Base-by-base conservation (phyloP, 768 basidiomycete species). In the Peribolospora baueri region DNA sequence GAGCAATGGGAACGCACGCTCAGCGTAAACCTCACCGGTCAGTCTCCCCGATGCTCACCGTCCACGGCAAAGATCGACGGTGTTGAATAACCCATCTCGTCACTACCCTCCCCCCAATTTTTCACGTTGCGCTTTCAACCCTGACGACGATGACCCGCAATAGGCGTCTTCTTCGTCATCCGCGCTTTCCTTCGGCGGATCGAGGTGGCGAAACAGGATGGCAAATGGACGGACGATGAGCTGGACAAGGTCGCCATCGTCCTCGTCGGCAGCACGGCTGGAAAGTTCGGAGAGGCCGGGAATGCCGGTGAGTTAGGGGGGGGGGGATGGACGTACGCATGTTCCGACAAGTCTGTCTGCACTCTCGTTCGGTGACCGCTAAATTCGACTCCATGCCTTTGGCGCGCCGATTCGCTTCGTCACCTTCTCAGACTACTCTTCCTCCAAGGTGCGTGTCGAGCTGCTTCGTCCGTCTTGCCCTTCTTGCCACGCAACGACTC, bases 261-360 rank as follows among this genome's bases (percentile, higher is more conserved):
- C 3, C 65, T 83, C 45, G 73, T 83, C 51, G 82, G 82, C 8
- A 79, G 79, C 58, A 77, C 76, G 0, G 74, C 81, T 3, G 82
- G 82, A 2, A 80, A 79, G 66, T 79, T 74, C 58, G 82, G 81
- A 13, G 80, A 82, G 65, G 74, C 74, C 0, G 74, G 74, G 3
- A 75, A 81, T 62, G 46, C 56, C 14, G 57, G 57, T 58, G 40
- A 25, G 51, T 42, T 36, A 3, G 10, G 25, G 10, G 14, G 14
- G 13, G 50, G n/a, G 10, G 40, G 13, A 40, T 8, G 51, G 7
- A 13, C 42, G 8, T 25, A 4, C 9, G 2, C 8, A 2, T 9
- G 2, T 9, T 38, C 36, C 14, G 36, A 48, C 1, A n/a, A 50
- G 7, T 37, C 41, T 7, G 38, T 45, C 11, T 49, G 43, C 13